Evolutionary conservation across 140 eudicot genomes (phyloP).

Genomic region (Anethum foeniculum): DNA sequence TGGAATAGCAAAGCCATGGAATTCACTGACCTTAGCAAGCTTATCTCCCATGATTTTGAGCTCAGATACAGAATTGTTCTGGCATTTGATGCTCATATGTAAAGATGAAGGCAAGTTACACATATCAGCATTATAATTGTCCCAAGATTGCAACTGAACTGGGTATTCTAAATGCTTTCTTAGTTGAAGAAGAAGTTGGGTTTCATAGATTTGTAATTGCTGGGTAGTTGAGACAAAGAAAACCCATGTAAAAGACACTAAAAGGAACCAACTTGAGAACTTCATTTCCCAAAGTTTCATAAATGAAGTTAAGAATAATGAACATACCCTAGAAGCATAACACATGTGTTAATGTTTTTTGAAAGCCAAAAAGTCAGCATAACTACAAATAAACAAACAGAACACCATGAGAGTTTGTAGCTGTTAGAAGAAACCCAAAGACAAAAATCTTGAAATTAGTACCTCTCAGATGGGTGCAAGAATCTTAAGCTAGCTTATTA

Average conservation of each 20-base stretch:
- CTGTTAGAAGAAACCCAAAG: background rate
- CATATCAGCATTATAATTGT: constrained; percentile 46
- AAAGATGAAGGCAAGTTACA: constrained; percentile 43
- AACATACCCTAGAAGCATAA: background rate
- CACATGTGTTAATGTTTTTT: background rate
- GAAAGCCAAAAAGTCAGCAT: background rate
- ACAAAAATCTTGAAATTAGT: background rate
- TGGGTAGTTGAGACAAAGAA: constrained; percentile 50
- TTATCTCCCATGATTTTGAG: constrained; percentile 82
- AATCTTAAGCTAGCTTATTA: background rate
- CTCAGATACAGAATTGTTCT: constrained; percentile 58
- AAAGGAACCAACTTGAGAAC: constrained; percentile 26
- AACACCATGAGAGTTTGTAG: background rate
- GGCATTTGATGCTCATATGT: constrained; percentile 58
- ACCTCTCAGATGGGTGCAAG: background rate
- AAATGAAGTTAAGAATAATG: background rate
- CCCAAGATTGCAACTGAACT: constrained; percentile 47
- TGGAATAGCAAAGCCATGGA: constrained; percentile 61
- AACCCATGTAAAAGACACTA: constrained; percentile 37
- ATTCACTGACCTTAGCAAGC: constrained; percentile 49
- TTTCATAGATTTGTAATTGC: constrained; percentile 55
- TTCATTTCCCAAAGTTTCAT: constrained; percentile 29
- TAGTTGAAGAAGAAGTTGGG: constrained; percentile 67
- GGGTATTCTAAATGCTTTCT: constrained; percentile 92
- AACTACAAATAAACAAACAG: background rate